Evolutionary conservation across 2,329 filamentous ascomycete species (phyloP).

Genomic region (Diaporthe ilicicola): DNA sequence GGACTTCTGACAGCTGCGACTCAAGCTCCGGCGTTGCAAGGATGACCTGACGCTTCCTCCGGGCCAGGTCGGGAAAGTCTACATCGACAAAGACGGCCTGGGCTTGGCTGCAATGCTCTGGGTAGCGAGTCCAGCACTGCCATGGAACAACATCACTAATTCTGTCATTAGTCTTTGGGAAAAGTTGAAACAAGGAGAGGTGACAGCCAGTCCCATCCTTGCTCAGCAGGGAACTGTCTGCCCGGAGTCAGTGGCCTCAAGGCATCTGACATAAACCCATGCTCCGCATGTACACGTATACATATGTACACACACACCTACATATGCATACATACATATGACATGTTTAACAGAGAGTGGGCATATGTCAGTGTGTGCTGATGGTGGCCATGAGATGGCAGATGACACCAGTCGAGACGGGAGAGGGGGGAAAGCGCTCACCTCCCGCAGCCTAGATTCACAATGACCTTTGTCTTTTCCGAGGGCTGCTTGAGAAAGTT

Average conservation of each 20-base stretch:
- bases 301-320: too few species aligned
- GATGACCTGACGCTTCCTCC: constrained; percentile 76
- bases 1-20: constrained; percentile 56
- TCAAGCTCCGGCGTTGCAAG: constrained; percentile 68
- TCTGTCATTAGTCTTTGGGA: not conserved
- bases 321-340: too few species aligned
- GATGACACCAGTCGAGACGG: not conserved
- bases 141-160: constrained; percentile 85
- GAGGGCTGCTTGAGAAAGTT: constrained; percentile 69
- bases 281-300: not conserved
- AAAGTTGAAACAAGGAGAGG: not conserved
- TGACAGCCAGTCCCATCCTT: not conserved
- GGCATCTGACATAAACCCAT: not conserved
- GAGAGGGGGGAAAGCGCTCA: constrained; percentile 56
- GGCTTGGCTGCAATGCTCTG: constrained; percentile 56
- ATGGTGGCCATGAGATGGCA: not conserved
- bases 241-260: not conserved
- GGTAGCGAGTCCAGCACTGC: constrained; percentile 77
- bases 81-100: constrained; percentile 80
- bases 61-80: constrained; percentile 83
- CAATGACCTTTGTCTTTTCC: constrained; percentile 72
- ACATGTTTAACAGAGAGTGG: not conserved
- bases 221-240: too few species aligned
- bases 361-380: not conserved
- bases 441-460: constrained; percentile 93